Conservation (phyloP, 2,329 filamentous ascomycete genomes). For the Colletotrichum agaves region DNA sequence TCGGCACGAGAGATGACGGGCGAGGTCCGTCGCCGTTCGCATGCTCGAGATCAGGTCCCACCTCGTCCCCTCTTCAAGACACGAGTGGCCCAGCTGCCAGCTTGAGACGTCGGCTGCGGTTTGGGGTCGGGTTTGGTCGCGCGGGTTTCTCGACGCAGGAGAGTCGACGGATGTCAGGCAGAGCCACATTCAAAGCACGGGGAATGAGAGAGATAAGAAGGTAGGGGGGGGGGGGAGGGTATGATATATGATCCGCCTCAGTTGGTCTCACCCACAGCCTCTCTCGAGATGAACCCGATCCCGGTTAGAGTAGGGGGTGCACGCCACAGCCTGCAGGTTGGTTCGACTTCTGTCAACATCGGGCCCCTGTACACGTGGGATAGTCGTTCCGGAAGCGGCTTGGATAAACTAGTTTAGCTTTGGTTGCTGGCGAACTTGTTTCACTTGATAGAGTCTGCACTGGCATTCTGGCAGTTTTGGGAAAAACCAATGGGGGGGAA, state of each 20-base stretch:
- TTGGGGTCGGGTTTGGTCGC: neutral
- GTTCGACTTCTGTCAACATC: constrained; percentile 13
- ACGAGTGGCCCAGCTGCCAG: neutral
- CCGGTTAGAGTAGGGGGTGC: constrained; percentile 8
- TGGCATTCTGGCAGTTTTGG: constrained; percentile 3
- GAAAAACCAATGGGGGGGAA: neutral
- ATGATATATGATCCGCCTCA: constrained; percentile 22
- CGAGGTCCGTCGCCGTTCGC: constrained; percentile 18
- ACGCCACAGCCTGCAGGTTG: constrained; percentile 28
- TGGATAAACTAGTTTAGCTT: constrained; percentile 10
- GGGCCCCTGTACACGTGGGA: constrained; percentile 32
- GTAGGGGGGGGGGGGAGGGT: neutral
- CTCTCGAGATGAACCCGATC: constrained; percentile 29
- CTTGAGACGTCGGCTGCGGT: neutral
- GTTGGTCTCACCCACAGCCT: neutral
- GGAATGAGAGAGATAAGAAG: neutral
- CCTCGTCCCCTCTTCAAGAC: neutral
- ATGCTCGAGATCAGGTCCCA: neutral
- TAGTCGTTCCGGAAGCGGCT: constrained; percentile 23
- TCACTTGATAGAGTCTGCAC: constrained; percentile 17
- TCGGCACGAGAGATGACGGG: constrained; percentile 8
- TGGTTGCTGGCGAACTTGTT: constrained; percentile 17
- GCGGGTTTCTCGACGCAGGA: neutral
- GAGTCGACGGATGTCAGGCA: constrained; percentile 4
- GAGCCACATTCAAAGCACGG: neutral